Evolutionary conservation across 257 asterid genomes (phyloP).

Genomic region (Przewalskia tangutica): DNA sequence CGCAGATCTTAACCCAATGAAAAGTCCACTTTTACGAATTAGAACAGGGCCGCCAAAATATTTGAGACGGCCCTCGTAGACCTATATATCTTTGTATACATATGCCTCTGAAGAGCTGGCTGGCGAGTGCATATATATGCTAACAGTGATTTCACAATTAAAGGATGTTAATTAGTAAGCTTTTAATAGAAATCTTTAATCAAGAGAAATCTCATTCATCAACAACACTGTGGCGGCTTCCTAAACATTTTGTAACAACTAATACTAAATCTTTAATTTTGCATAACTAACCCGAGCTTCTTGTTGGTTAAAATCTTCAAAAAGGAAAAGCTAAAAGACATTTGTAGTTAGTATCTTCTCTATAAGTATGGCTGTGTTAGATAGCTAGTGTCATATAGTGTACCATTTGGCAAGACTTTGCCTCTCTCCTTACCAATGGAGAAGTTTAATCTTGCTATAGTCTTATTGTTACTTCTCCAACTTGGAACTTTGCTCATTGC

Average conservation of each 20-base stretch:
- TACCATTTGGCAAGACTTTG: neutral
- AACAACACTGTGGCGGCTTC: neutral
- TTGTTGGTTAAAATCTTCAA: neutral
- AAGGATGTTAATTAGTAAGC: neutral
- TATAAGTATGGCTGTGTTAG: neutral
- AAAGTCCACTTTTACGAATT: too few relatives aligned
- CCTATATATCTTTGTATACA: neutral
- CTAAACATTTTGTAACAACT: neutral
- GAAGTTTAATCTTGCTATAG: neutral
- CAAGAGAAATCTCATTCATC: neutral
- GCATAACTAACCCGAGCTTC: neutral
- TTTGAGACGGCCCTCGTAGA: too few relatives aligned
- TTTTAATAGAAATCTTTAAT: neutral
- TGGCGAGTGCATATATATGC: neutral
- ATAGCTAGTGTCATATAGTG: neutral
- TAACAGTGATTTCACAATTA: neutral
- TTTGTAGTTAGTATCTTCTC: neutral
- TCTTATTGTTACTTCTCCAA: conserved; percentile 24
- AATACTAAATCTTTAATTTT: neutral
- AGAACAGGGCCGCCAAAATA: too few relatives aligned
- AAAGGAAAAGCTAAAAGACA: neutral
- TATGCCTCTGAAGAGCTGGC: neutral
- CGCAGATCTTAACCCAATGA: too few relatives aligned
- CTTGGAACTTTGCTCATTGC: conserved; percentile 31
- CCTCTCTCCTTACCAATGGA: conserved; percentile 4